Base-by-base conservation (phyloP, 495 filamentous ascomycete genomes). In the Aspergillus baeticus region DNA sequence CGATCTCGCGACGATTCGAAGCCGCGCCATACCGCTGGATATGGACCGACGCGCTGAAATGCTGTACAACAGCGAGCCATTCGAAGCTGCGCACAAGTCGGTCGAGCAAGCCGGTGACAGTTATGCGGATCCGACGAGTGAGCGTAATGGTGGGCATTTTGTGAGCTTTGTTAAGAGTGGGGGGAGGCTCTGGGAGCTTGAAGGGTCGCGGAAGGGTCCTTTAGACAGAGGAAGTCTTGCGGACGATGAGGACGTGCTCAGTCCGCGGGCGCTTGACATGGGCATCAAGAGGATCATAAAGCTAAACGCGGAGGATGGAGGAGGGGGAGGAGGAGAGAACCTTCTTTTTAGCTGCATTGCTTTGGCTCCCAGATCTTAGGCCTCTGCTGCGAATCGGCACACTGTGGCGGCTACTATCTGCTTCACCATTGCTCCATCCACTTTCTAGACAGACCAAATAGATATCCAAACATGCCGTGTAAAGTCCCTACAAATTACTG, bases 111-210 rank as follows among this genome's bases (percentile, higher is more conserved):
- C n/a, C 10, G 54, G 54, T 13, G 44, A 49, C 29, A 41, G 29
- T 10, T 14, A 41, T 34, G 54, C 21, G 5, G 6, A 23, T 20
- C 18, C 10, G 34, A 5, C 10, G 34, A 5, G 13, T 17, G 54
- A 42, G 44, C 44, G 35, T 48, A n/a, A 31, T 10, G 44, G 54
- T 7, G 26, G 33, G 34, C 54, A 56, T 56, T 56, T 56, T 36
- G 44, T 56, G 44, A 26, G 29, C 10, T 56, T 56, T 49, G 54
- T 56, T 18, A 49, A 56, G 54, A 39, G 20, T 7, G 44, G 31
- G 31, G 54, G 54, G 21, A 48, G 33, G 35, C n/a, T 56, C 8
- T 56, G 54, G 54, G 54, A 56, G 35, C 23, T 56, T 20, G 44
- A 56, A n/a, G 54, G 54, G 33, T 39, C 34, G 44, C 48, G 44